Evolutionary conservation across 2,329 filamentous ascomycete genomes (phyloP), one percentile per base, ranked within the genome.

Genomic region (Aureobasidium pullulans): DNA sequence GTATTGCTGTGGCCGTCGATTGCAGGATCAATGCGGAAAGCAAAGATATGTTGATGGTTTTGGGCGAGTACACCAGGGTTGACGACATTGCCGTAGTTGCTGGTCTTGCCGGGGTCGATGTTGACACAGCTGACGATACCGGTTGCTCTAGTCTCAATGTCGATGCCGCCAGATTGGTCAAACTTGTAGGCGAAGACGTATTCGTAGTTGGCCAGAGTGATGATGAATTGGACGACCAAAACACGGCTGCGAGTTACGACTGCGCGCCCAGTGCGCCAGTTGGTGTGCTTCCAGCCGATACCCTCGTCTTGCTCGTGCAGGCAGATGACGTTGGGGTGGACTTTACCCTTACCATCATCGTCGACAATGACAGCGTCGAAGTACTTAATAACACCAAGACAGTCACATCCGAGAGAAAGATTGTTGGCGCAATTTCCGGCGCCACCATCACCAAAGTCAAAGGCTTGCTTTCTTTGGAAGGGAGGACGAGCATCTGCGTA

Each of bases 21-120:
- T 5, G 81, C 81, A 0, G 85, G 84, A 64, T 89, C 85, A 50
- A 89, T 81, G 1, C 86, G 79, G 43, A 84, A 71, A 28, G 77
- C 80, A 68, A 89, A 88, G 44, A 89, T 77, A 71, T 89, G 86
- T 68, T 89, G 86, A 64, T 89, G 86, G 69, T 87, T 84, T 62
- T 84, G 84, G 0, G 86, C 86, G 1, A 89, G 72, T 0, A 85
- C 81, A 0, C 86, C 86, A 0, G 83, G 81, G 0, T 78, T 77
- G 1, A 89, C 85, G 2, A 86, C 79, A 58, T 83, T 88, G 53
- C 65, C 66, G 47, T 64, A 66, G 4, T 71, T 66, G 8, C 68
- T 71, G 1, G 77, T 81, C 64, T 81, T 79, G 42, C 79, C 80
- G 4, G 79, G 76, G 49, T 83, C 82, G 59, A 87, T 84, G 34